These are phyloP conservation scores for Metschnikowia colocasiae DNA, from an alignment of 805 yeast genomes.

Conservation along the genomic window DNA sequence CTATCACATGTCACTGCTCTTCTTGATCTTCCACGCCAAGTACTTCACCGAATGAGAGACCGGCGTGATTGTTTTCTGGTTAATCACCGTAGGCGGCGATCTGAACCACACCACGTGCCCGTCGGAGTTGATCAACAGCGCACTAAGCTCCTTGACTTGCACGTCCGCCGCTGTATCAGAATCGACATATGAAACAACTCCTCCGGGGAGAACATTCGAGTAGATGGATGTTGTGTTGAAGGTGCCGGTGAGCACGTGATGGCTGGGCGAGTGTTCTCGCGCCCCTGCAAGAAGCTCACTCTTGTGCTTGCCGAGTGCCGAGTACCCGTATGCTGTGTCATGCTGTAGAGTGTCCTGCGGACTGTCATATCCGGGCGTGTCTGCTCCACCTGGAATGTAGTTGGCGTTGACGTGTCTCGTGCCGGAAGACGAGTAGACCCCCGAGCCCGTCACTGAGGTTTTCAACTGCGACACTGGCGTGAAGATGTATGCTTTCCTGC, in stretches of 20 bases:
- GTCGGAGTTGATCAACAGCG: slow-evolving; percentile 14
- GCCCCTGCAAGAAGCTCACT: slow-evolving; percentile 13
- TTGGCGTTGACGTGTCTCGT: slow-evolving; percentile 15
- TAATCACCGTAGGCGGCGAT: slow-evolving; percentile 55
- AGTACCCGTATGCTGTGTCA: slow-evolving; percentile 6
- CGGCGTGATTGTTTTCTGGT: slow-evolving; percentile 27
- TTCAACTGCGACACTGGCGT: slow-evolving; percentile 44
- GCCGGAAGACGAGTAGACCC: slow-evolving; percentile 13
- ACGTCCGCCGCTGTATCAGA: slow-evolving; percentile 6
- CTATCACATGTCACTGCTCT: neutral
- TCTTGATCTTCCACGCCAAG: slow-evolving; percentile 43
- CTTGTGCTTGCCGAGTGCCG: slow-evolving; percentile 6
- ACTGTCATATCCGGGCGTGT: slow-evolving; percentile 4
- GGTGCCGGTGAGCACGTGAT: slow-evolving; percentile 12
- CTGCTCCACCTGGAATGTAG: slow-evolving; percentile 13
- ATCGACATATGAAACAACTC: slow-evolving; percentile 34
- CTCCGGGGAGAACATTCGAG: slow-evolving; percentile 37
- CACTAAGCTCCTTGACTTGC: slow-evolving; percentile 10
- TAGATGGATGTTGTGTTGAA: slow-evolving; percentile 33
- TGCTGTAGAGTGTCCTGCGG: slow-evolving; percentile 6
- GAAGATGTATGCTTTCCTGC: slow-evolving; percentile 40
- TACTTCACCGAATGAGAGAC: slow-evolving; percentile 74
- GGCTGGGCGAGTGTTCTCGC: slow-evolving; percentile 11
- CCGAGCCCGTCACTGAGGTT: slow-evolving; percentile 20
- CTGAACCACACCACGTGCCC: slow-evolving; percentile 53